Base-by-base conservation (phyloP, 129 eudicot genomes). In the Solidago caesia region DNA sequence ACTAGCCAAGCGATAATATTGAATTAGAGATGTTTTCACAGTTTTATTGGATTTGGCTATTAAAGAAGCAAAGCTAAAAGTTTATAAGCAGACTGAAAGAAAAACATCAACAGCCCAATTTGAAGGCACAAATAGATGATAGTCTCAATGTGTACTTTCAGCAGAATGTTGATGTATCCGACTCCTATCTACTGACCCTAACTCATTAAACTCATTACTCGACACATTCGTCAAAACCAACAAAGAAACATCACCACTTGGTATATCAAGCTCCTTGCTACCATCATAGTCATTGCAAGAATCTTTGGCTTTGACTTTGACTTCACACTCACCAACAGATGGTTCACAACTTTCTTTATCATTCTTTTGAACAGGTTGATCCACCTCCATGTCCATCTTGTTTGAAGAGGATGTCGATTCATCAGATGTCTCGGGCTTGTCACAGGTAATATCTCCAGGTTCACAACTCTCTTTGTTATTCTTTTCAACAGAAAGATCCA, bases 121-220 rank as follows among this genome's bases (percentile, higher is more conserved):
- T 43, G 11, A 44, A 56, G 59, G 80, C 75, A 76, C 55, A 8
- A 52, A 70, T 44, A 55, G 45, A 64, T 71, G 76, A 75, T 77
- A 79, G 91, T 89, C 84, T 92, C 87, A 89, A 87, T 85, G 96
- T 88, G 96, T 91, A 87, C 89, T 91, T 87, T 87, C 96, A 87
- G 89, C 92, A 77, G 96, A 85, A 84, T 83, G 85, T 47, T 27
- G 16, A 85, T 89, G 98, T 87, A 92, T 87, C 92, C 87, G 86
- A 87, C 88, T 92, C 44, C 75, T 61, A 87, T 84, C 84, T 74
- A 87, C 88, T 71, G 88, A 85, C 82, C 77, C 89, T 42, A 72
- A 84, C 85, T 84, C 87, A 75, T 71, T 63, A 62, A 84, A 88
- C 83, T 86, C 89, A 41, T 68, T 75, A 58, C 72, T 64, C 43